Base-by-base conservation (phyloP, 331 rosid genomes). In the Quercus lobata region DNA sequence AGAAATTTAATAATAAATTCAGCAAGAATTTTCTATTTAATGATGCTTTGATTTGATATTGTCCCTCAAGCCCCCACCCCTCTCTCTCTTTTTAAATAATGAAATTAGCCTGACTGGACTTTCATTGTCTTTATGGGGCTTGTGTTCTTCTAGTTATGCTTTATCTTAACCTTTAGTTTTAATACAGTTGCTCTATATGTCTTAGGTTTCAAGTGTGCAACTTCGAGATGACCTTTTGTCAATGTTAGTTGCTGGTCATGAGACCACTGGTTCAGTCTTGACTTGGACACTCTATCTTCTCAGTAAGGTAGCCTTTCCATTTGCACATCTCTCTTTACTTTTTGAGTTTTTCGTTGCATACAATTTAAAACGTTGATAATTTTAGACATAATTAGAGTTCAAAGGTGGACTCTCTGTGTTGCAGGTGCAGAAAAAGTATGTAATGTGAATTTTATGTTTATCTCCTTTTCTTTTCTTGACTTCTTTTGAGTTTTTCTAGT, bases 231-330 rank as follows among this genome's bases (percentile, higher is more conserved):
- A 95, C 84, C 98, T 95, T 75, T 85, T 95, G 88, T 93, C 99
- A 34, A 84, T 95, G 82, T 81, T 95, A 82, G 99, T 95, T 79
- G 99, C 99, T 75, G 99, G 99, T 71, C 99, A 93, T 41, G 98
- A 95, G 87, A 95, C 98, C 10, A 92, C 99, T 62, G 99, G 96
- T 76, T 95, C 99, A 9, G 98, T 95, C 35, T 82, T 95, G 88
- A 95, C 99, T 25, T 95, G 99, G 97, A 95, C 99, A 52, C 82
- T 90, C 29, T 95, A 91, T 91, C 99, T 95, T 85, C 95, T 95
- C 76, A 93, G 97, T 84, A 91, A 95, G 99, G 99, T 95, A 91
- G 41, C 73, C 49, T 84, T 81, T 25, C 74, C 30, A 17, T 69
- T 66, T 60, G 60, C 16, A 19, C 5, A 55, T n/a, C 25, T 68